phyloP scores from a whole-genome alignment of 2,329 filamentous ascomycete species.

The Colletotrichum nymphaeae region DNA sequence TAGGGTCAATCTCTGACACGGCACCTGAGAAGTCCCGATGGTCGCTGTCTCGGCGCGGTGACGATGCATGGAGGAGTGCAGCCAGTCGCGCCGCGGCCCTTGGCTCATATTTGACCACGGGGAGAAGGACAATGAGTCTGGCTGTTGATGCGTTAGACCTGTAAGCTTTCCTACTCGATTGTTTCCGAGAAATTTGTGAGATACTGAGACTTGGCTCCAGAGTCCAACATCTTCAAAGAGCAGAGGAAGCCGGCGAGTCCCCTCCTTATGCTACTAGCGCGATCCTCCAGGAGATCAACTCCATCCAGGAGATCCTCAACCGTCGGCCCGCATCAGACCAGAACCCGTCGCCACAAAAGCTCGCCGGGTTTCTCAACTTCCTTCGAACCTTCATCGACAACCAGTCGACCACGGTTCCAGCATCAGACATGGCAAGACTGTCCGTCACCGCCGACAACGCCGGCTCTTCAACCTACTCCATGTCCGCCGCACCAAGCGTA shows the following conservation, averaged over 20 bases:
- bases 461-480: neutral
- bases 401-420: neutral
- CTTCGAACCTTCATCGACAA: constrained; percentile 14
- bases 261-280: constrained; percentile 27
- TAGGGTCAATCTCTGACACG: neutral
- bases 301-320: constrained; percentile 3
- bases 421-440: neutral
- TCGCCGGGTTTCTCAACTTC: neutral
- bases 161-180: neutral
- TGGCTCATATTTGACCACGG: neutral
- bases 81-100: neutral
- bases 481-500: neutral
- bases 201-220: neutral
- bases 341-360: neutral
- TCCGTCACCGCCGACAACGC: neutral
- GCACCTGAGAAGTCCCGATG: neutral
- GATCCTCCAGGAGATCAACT: constrained; percentile 20
- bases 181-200: no score
- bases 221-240: neutral
- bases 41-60: neutral
- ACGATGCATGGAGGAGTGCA: neutral
- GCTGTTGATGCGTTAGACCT: constrained; percentile 12
- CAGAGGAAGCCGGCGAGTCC: constrained; percentile 24
- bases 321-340: neutral
- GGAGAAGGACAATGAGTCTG: neutral